A percentile compares a stretch with the other conserved stretches of the same genome.
These are phyloP conservation scores for Boletus rubescentipes DNA, from an alignment of 768 basidiomycete species.

Conservation along the genomic window DNA sequence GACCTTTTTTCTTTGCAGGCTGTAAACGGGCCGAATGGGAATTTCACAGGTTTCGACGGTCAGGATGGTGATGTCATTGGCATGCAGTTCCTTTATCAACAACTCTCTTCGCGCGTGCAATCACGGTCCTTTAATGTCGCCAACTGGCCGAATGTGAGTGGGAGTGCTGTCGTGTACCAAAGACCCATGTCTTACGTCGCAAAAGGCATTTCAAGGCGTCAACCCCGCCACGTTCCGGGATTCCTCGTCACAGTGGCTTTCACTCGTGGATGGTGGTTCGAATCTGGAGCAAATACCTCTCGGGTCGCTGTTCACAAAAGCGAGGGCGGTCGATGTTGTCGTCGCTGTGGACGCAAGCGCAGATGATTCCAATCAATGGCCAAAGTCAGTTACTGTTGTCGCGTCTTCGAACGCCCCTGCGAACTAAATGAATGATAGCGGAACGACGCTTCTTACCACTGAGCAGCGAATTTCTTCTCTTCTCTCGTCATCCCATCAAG, in stretches of 20 bases:
- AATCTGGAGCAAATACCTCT: slow-evolving; percentile 72
- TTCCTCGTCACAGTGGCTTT: slow-evolving; percentile 48
- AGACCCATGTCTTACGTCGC: background rate
- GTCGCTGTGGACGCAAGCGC: slow-evolving; percentile 70
- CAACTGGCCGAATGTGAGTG: slow-evolving; percentile 59
- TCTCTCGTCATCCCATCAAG: slow-evolving; percentile 51
- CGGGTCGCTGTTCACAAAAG: slow-evolving; percentile 67
- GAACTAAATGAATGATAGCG: slow-evolving; percentile 37
- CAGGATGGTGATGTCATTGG: slow-evolving; percentile 18
- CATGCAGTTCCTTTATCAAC: slow-evolving; percentile 48
- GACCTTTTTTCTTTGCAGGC: slow-evolving; percentile 41
- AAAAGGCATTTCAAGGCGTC: slow-evolving; percentile 52
- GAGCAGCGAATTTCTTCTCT: slow-evolving; percentile 43
- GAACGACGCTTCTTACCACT: slow-evolving; percentile 49
- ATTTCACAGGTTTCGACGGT: slow-evolving; percentile 25
- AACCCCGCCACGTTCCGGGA: slow-evolving; percentile 52
- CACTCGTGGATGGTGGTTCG: slow-evolving; percentile 70
- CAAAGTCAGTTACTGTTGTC: slow-evolving; percentile 48
- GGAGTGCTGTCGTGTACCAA: background rate
- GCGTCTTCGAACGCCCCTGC: background rate
- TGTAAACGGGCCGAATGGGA: slow-evolving; percentile 42
- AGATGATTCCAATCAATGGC: slow-evolving; percentile 60
- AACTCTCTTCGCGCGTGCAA: slow-evolving; percentile 44
- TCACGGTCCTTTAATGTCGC: slow-evolving; percentile 60
- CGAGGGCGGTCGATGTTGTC: slow-evolving; percentile 69